Conservation (phyloP, 805 yeast species). For the Candida sanyiensis region DNA sequence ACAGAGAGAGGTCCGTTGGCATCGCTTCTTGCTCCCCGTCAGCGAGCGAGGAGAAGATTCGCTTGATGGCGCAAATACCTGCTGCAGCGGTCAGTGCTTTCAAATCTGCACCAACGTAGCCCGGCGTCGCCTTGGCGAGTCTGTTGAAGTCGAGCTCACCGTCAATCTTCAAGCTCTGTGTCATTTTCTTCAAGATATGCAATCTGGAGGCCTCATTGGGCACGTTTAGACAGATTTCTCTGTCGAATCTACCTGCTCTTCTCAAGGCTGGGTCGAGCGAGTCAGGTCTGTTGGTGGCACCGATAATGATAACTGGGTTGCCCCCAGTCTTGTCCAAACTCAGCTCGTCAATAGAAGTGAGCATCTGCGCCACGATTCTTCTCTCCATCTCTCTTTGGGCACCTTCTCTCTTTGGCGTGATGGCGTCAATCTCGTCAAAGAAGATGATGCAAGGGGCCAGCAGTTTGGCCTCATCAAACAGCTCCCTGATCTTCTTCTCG, state of each 20-base stretch:
- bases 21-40: slow-evolving; percentile 18
- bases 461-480: slow-evolving; percentile 86
- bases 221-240: slow-evolving; percentile 92
- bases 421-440: slow-evolving; percentile 96
- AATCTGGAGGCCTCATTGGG: slow-evolving; percentile 82
- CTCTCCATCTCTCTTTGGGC: slow-evolving; percentile 98
- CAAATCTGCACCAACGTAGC: slow-evolving; percentile 96
- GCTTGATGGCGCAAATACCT: slow-evolving; percentile 87
- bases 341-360: slow-evolving; percentile 92
- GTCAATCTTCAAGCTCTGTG: slow-evolving; percentile 55
- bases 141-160: slow-evolving; percentile 64
- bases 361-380: slow-evolving; percentile 89
- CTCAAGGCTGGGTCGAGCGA: slow-evolving; percentile 90
- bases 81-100: slow-evolving; percentile 93
- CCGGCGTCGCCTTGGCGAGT: slow-evolving; percentile 91
- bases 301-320: slow-evolving; percentile 87
- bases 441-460: slow-evolving; percentile 91
- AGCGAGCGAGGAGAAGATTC: slow-evolving; percentile 63
- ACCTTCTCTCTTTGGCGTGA: slow-evolving; percentile 96
- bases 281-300: slow-evolving; percentile 97
- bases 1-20: slow-evolving; percentile 31
- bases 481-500: slow-evolving; percentile 87
- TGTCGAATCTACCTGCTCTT: slow-evolving; percentile 94
- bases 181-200: slow-evolving; percentile 71
- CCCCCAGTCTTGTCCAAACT: slow-evolving; percentile 85